These are phyloP conservation scores for Dictyostelium intermedium DNA, from an alignment of 78 protist species.

Conservation along the genomic window DNA sequence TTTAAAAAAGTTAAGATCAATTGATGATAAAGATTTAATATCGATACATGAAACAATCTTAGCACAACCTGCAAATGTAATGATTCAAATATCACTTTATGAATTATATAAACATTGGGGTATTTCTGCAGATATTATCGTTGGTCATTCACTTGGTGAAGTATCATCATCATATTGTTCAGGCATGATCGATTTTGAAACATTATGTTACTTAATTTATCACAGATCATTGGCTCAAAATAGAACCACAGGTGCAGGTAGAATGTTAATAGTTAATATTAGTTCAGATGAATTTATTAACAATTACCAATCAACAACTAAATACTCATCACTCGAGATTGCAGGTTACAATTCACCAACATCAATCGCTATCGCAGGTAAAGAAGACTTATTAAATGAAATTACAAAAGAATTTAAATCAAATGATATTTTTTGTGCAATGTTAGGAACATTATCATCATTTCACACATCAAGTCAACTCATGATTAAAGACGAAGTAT, in stretches of 20 bases:
- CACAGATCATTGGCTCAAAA: not conserved
- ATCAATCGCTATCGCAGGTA: slow-evolving; percentile 52
- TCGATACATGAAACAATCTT: slow-evolving; percentile 30
- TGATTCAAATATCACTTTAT: slow-evolving; percentile 5
- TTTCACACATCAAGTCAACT: slow-evolving; percentile 45
- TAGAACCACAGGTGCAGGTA: slow-evolving; percentile 16
- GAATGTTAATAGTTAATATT: slow-evolving; percentile 2
- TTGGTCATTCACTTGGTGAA: slow-evolving; percentile 71
- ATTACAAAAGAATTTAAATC: not conserved
- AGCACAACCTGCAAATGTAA: slow-evolving; percentile 20
- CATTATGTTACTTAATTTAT: not conserved
- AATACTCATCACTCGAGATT: slow-evolving; percentile 5
- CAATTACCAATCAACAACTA: not conserved
- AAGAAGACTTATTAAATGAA: not conserved
- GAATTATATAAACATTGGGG: slow-evolving; percentile 35
- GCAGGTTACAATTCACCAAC: slow-evolving; percentile 38
- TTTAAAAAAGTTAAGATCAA: not conserved
- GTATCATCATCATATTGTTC: slow-evolving; percentile 30
- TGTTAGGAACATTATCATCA: slow-evolving; percentile 33
- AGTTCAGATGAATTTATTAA: not conserved
- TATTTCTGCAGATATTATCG: not conserved
- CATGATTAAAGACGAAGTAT: not conserved
- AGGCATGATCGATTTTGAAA: slow-evolving; percentile 19
- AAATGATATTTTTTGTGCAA: not conserved
- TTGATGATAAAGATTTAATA: not conserved